Base-by-base conservation (phyloP, 768 basidiomycete species). In the Tulasnella sp. region DNA sequence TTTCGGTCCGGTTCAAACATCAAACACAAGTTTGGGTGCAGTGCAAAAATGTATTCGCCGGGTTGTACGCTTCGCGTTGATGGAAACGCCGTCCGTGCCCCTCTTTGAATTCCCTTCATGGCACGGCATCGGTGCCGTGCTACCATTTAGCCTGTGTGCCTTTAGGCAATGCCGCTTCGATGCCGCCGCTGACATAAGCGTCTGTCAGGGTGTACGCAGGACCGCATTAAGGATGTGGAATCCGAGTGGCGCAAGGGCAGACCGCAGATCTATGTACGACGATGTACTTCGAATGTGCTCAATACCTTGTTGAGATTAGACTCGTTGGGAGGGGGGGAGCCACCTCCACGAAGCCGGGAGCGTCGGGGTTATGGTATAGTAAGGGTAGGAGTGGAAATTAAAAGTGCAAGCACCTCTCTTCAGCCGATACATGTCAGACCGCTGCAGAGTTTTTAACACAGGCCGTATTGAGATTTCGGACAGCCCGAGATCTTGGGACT, bases 151-250 rank as follows among this genome's bases (percentile, higher is more conserved):
- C 61, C 13, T 35, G 26, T 67, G 61, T 67, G 61, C 61, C 61
- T 67, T 67, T 67, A 67, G 61, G 61, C 61, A 67, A 29, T 35
- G 4, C 61, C 61, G 61, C 61, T 67, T 67, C 61, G 61, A 67
- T 67, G 29, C 61, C 61, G 61, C 61, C 61, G 61, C 29, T 67
- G 26, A 67, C 61, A 32, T 67, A 67, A 67, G 26, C 40, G 11
- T 2, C 15, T 10, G 23, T 57, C 35, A 35, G 35, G 55, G 55
- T 3, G 4, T 1, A 16, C 16, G n/a, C n/a, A n/a, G n/a, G 29
- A 57, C n/a, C 29, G 55, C 29, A 1, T 57, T 57, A 29, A 57
- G 13, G 9, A n/a, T 13, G 55, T 26, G 55, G 29, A n/a, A 57
- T 26, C 5, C 6, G 1, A 29, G 55, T n/a, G 55, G 55, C 55